Evolutionary conservation across 352 stramenopile species (phyloP), one percentile per base, ranked within the genome.

Genomic region (Phytophthora colocasiae): DNA sequence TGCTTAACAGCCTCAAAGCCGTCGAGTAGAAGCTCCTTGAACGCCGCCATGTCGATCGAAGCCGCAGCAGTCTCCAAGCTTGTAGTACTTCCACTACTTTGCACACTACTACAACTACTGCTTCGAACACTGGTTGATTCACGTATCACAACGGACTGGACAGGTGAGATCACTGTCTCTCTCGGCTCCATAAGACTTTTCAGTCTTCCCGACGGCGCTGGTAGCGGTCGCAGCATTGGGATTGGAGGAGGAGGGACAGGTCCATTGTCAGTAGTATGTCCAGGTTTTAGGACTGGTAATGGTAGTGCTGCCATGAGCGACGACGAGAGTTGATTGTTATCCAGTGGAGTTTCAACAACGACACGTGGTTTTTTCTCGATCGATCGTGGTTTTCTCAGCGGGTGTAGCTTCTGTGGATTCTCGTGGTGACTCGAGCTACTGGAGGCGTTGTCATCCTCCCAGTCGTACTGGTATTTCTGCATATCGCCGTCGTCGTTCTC

Each of bases 1-100:
- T 93, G 85, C 55, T 93, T 93, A 39, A 90, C 70, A 22, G 87
- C 81, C 10, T 92, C 81, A 52, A 93, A 92, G 38, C 85, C 85
- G 41, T 91, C 84, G 6, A 90, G 52, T 15, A 93, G 66, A 39
- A 90, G 71, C 40, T 85, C 78, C 31, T 81, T 83, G 66, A 93
- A 93, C 19, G 67, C 77, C 12, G 47, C 62, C 67, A 90, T 81
- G 55, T 87, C 78, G 12, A 83, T 59, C 17, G 56, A 72, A 32
- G 58, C 67, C 12, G 54, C 65, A 26, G 65, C 51, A 32, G 63
- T 58, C 55, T 75, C 66, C 43, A 75, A 54, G 31, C 53, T 70
- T 12, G 60, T 63, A 15, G 36, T 67, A 34, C 60, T 75, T 46
- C 45, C 53, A 24, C 38, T 71, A 29, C 61, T 75, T 38, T 48